Evolutionary conservation across 345 rosid species (phyloP), one percentile per base, ranked within the genome.

Genomic region (Syzygium aqueum): DNA sequence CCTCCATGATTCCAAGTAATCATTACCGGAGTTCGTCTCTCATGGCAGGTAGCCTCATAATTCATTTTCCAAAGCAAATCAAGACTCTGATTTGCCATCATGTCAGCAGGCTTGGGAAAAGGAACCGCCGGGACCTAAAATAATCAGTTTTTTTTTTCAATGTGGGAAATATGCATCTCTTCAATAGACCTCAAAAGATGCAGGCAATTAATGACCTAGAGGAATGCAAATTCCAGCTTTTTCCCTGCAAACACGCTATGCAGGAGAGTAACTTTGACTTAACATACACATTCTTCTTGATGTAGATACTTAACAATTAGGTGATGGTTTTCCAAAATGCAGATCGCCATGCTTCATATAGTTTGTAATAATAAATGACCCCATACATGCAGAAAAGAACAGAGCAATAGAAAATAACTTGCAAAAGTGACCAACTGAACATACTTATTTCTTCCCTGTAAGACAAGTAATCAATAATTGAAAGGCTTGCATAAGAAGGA

Each of bases 1-100:
- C 97, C 97, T 40, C 91, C 97, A 86, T 89, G 89, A 89, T 92
- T 91, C 97, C 97, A 95, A 67, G 90, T 89, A 87, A 95, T 90
- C 94, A 92, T 87, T 54, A 88, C 93, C 7, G 95, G 88, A 21
- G 56, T 88, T 80, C 23, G 85, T 84, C 90, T 91, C 91, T 89
- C 93, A 49, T 77, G 9, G 19, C 73, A 30, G 43, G 85, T 25
- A 53, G 85, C 88, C 57, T 87, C 90, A 30, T 53, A 86, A 85
- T 87, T 63, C 82, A 87, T 53, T 59, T 54, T 84, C 53, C 86
- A 86, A 54, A 82, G 89, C n/a, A 85, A 63, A 65, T 59, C 54
- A 21, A 83, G 88, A 85, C 84, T 43, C 25, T 46, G 91, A 65
- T 43, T 83, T 50, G 84, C 90, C 90, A 77, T 88, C 85, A 61